Conservation (phyloP, 352 stramenopile species). For the Thalassiosira mediterranea region DNA sequence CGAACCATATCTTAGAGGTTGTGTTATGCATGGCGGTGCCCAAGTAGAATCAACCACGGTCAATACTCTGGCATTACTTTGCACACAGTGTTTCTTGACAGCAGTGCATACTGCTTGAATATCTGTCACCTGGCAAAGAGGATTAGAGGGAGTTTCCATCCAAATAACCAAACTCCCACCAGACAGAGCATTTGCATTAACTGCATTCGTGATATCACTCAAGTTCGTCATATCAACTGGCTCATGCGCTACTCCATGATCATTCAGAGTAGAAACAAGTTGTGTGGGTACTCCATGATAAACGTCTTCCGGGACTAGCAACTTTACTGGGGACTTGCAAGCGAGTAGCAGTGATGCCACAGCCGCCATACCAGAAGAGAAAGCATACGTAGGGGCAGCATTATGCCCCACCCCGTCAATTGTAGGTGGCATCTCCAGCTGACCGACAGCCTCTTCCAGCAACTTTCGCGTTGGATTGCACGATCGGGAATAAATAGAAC, state of each 20-base stretch:
- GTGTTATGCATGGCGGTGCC: conserved; percentile 69
- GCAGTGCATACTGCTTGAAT: conserved; percentile 60
- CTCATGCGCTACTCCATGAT: conserved; percentile 69
- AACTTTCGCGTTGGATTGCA: conserved; percentile 74
- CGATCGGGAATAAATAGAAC: conserved; percentile 66
- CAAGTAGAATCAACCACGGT: conserved; percentile 80
- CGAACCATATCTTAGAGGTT: conserved; percentile 85
- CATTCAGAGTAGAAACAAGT: conserved; percentile 88
- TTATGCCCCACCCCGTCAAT: neutral
- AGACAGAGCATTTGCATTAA: conserved; percentile 1
- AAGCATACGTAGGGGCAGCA: conserved; percentile 57
- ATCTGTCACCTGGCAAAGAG: conserved; percentile 74
- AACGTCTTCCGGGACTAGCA: conserved; percentile 93
- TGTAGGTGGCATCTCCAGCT: conserved; percentile 57
- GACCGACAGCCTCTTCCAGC: conserved; percentile 62
- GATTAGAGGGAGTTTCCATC: conserved; percentile 87
- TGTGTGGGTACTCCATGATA: conserved; percentile 96
- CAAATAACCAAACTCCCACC: conserved; percentile 73
- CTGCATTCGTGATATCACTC: conserved; percentile 10
- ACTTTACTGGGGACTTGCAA: conserved; percentile 87
- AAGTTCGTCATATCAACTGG: conserved; percentile 81
- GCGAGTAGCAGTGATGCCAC: conserved; percentile 90
- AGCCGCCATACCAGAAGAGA: conserved; percentile 94
- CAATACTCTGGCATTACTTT: conserved; percentile 35
- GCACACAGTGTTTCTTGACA: conserved; percentile 15